Conservation (phyloP, 768 basidiomycete species). For the Dioszegia hungarica region DNA sequence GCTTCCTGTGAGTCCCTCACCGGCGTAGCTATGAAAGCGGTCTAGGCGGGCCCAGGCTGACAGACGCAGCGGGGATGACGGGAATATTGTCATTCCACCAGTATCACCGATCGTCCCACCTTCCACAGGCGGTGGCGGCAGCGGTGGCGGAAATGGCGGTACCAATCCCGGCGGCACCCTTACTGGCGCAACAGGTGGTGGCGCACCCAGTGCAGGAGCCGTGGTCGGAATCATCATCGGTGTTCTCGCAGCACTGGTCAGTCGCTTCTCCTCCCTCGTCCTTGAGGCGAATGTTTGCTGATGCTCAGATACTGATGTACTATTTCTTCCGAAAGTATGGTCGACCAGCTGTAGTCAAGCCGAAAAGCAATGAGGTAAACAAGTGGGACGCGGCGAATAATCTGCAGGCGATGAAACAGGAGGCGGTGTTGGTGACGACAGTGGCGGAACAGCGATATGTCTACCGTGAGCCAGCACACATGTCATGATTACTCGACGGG, state of each 20-base stretch:
- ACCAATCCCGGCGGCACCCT: neutral
- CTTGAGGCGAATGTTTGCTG: neutral
- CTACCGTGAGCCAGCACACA: slow-evolving; percentile 44
- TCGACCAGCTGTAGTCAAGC: slow-evolving; percentile 6
- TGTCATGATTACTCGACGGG: no score
- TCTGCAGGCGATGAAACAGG: slow-evolving; percentile 37
- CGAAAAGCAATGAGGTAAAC: slow-evolving; percentile 18
- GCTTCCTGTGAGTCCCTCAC: slow-evolving; percentile 22
- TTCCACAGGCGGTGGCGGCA: neutral
- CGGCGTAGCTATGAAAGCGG: neutral
- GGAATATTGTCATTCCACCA: neutral
- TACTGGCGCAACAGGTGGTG: slow-evolving; percentile 5
- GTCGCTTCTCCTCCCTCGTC: neutral
- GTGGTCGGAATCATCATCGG: slow-evolving; percentile 20
- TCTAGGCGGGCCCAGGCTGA: no score
- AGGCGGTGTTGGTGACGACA: slow-evolving; percentile 36
- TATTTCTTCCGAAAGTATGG: slow-evolving; percentile 19
- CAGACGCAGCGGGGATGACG: neutral
- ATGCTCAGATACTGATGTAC: slow-evolving; percentile 14
- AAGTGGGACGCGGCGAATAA: slow-evolving; percentile 38
- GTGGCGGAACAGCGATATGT: slow-evolving; percentile 39
- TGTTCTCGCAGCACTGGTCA: slow-evolving; percentile 14
- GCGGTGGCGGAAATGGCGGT: neutral
- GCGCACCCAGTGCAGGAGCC: slow-evolving; percentile 8
- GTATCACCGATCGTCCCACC: neutral